Conservation (phyloP, 2,329 filamentous ascomycete species). For the Alternaria sp. region DNA sequence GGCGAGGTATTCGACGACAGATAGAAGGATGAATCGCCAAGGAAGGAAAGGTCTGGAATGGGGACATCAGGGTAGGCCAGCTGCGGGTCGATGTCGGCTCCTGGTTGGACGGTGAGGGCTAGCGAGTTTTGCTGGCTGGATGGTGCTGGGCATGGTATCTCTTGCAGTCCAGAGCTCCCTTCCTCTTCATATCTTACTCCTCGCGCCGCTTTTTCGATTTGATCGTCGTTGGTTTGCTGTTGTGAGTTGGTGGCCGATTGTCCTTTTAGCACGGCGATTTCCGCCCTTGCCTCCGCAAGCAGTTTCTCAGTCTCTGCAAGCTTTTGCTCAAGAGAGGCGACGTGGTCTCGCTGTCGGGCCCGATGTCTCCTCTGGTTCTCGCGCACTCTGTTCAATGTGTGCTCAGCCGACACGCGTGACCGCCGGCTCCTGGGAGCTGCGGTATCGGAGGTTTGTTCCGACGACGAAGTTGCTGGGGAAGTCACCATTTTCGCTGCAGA, state of each 20-base stretch:
- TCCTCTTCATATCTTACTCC: not conserved
- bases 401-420: slow-evolving; percentile 41
- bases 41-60: slow-evolving; percentile 22
- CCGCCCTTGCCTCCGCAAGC: slow-evolving; percentile 35
- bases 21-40: slow-evolving; percentile 7
- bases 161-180: not conserved
- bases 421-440: slow-evolving; percentile 25
- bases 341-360: slow-evolving; percentile 54
- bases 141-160: not conserved
- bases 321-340: slow-evolving; percentile 52
- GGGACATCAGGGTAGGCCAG: slow-evolving; percentile 17
- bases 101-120: slow-evolving; percentile 7
- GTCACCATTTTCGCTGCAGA: slow-evolving; percentile 3
- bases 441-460: slow-evolving; percentile 22
- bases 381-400: slow-evolving; percentile 56
- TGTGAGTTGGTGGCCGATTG: slow-evolving; percentile 21
- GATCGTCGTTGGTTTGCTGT: slow-evolving; percentile 1
- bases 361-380: slow-evolving; percentile 64
- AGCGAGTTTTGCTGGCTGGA: slow-evolving; percentile 6
- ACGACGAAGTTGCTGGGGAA: slow-evolving; percentile 18
- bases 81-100: slow-evolving; percentile 7
- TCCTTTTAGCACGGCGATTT: slow-evolving; percentile 36
- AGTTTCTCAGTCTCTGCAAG: slow-evolving; percentile 41
- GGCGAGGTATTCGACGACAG: not conserved
- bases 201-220: not conserved